These are phyloP conservation scores for Graphilbum fragrans DNA, from an alignment of 2,329 filamentous ascomycete genomes.

Conservation along the genomic window DNA sequence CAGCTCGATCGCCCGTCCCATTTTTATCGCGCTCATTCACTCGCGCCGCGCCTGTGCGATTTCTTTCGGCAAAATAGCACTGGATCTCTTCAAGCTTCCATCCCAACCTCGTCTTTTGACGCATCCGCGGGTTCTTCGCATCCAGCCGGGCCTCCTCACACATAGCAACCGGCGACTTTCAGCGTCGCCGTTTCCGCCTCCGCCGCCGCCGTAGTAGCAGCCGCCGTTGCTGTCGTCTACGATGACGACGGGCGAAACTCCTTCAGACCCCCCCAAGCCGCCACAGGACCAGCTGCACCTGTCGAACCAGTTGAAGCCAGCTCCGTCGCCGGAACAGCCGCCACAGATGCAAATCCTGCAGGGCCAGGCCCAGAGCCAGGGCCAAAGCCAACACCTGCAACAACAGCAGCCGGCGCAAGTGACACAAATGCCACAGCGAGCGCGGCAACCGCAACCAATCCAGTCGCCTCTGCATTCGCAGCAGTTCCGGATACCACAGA, in stretches of 20 bases:
- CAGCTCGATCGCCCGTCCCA: too few species aligned
- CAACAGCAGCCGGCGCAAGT: neutral
- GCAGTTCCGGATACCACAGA: neutral
- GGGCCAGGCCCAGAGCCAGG: constrained; percentile 1
- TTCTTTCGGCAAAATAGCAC: too few species aligned
- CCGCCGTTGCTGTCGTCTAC: neutral
- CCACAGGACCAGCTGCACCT: neutral
- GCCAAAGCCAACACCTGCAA: neutral
- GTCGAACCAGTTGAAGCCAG: too few species aligned
- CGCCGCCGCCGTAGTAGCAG: too few species aligned
- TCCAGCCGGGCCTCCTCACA: too few species aligned
- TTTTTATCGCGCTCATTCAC: too few species aligned
- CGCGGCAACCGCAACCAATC: neutral
- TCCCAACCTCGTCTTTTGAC: too few species aligned
- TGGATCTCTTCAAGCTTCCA: too few species aligned
- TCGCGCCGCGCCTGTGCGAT: too few species aligned
- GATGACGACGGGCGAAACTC: constrained; percentile 3
- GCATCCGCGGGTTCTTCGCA: too few species aligned
- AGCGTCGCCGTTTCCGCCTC: too few species aligned
- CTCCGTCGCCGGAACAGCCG: neutral
- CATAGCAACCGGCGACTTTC: too few species aligned
- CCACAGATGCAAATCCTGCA: neutral
- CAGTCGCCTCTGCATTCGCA: neutral
- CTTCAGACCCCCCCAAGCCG: neutral
- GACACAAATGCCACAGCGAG: neutral